Percentiles rank a stretch among this genome's conserved stretches.
Evolutionary conservation across 345 rosid species (phyloP).

Genomic region (Tarenaya hassleriana): DNA sequence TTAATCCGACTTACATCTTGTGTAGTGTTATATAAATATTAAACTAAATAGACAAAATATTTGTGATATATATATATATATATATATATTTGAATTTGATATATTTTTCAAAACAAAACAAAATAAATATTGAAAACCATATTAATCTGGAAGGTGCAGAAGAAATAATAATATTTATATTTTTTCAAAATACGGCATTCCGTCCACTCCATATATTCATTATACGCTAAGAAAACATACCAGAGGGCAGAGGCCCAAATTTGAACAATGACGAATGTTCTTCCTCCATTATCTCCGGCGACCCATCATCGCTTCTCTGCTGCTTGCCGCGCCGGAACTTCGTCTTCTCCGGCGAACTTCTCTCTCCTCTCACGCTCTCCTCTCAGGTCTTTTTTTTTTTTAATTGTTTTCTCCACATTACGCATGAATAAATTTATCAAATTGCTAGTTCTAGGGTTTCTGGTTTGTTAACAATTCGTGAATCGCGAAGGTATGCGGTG

Average conservation of each 20-base stretch:
- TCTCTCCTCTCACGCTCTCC: constrained; percentile 24
- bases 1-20: too few species aligned
- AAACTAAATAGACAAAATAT: too few species aligned
- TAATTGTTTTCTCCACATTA: background rate
- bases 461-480: background rate
- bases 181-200: too few species aligned
- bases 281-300: background rate
- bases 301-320: constrained; percentile 1
- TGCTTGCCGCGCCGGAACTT: background rate
- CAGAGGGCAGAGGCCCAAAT: background rate
- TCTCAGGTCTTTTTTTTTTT: constrained; percentile 15
- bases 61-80: too few species aligned
- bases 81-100: too few species aligned
- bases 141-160: too few species aligned
- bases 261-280: constrained; percentile 12
- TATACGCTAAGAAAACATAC: background rate
- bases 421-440: background rate
- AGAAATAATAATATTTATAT: too few species aligned
- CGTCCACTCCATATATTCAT: too few species aligned
- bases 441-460: background rate
- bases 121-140: too few species aligned
- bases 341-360: constrained; percentile 13
- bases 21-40: too few species aligned
- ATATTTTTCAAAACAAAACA: too few species aligned
- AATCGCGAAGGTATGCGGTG: constrained; percentile 60